A percentile compares a stretch with the other conserved stretches of the same genome.
Conservation (phyloP, 2,329 filamentous ascomycete species). For the Xylaria sp. region DNA sequence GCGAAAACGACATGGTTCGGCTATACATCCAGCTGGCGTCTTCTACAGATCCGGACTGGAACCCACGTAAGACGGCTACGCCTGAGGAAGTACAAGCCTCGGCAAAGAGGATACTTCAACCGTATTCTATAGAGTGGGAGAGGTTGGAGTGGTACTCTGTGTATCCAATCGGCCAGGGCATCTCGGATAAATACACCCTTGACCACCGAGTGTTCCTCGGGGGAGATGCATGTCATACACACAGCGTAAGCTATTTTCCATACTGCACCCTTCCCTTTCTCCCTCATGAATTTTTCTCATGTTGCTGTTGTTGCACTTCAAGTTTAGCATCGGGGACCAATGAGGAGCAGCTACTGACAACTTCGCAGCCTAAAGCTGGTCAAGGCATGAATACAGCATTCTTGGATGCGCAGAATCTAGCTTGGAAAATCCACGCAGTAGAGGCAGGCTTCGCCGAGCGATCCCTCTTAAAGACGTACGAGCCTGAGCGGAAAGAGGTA, state of each 20-base stretch:
- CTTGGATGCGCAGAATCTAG: conserved; percentile 85
- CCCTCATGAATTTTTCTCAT: neutral
- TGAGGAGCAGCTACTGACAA: conserved; percentile 17
- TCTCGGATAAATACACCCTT: conserved; percentile 73
- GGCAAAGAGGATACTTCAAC: conserved; percentile 72
- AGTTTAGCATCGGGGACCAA: neutral
- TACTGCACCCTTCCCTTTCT: neutral
- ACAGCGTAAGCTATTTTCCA: conserved; percentile 68
- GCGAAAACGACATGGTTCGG: conserved; percentile 70
- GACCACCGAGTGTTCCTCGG: conserved; percentile 78
- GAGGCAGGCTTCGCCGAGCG: conserved; percentile 83
- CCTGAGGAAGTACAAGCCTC: conserved; percentile 71
- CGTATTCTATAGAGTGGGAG: conserved; percentile 75
- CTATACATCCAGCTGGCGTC: conserved; percentile 76
- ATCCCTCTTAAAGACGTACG: conserved; percentile 83
- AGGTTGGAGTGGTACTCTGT: conserved; percentile 79
- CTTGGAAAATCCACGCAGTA: conserved; percentile 95
- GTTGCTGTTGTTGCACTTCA: neutral
- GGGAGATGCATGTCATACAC: conserved; percentile 83
- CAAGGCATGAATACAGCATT: conserved; percentile 86
- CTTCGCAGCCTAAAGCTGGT: conserved; percentile 76
- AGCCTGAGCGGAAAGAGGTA: conserved; percentile 84
- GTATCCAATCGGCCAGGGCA: conserved; percentile 80
- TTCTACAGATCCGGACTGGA: conserved; percentile 69
- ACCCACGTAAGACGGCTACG: conserved; percentile 71